Evolutionary conservation across 805 yeast species (phyloP), one percentile per base, ranked within the genome.

Genomic region (Starmerella apis): DNA sequence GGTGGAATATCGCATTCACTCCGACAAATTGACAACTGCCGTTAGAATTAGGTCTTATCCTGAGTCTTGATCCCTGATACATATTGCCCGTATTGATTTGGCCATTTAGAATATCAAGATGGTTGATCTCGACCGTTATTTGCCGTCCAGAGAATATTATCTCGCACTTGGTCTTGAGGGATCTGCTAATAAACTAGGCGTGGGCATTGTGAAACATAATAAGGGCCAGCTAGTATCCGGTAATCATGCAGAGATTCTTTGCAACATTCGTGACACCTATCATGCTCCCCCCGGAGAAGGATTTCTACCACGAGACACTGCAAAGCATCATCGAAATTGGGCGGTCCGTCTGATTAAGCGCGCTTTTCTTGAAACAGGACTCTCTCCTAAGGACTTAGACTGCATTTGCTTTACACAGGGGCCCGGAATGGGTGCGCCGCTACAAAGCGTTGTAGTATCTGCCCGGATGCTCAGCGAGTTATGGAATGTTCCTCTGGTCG

Each of bases 371-470:
- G 88, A 81, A 37, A 81, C 94, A 1, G 65, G 68, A 0, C 60
- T 86, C 5, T 57, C 59, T 1, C 67, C 69, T 11, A 31, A 56
- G 0, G 70, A 68, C 8, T 56, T 70, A 27, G 71, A 69, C 52
- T 70, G 73, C 54, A 83, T 92, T 44, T 86, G 95, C 65, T 92
- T 92, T 65, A 92, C 98, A 1, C 94, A 84, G 66, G 98, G 98
- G 4, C 99, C 98, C 0, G 99, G 99, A 0, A 92, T 92, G 97
- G 99, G 99, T 2, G 97, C 97, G 0, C 99, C 99, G 0, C 69
- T 92, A 47, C 95, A 92, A 59, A 79, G 90, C 49, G 96, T 87
- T 35, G 97, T 83, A 2, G 73, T 92, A 44, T 94, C 94, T 1
- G 97, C 98, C 1, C 71, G 99, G 62, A 80, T 96, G 0, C 68